phyloP scores from a whole-genome alignment of 2,329 filamentous ascomycete genomes.

The Ceratocystiopsis sp. region DNA sequence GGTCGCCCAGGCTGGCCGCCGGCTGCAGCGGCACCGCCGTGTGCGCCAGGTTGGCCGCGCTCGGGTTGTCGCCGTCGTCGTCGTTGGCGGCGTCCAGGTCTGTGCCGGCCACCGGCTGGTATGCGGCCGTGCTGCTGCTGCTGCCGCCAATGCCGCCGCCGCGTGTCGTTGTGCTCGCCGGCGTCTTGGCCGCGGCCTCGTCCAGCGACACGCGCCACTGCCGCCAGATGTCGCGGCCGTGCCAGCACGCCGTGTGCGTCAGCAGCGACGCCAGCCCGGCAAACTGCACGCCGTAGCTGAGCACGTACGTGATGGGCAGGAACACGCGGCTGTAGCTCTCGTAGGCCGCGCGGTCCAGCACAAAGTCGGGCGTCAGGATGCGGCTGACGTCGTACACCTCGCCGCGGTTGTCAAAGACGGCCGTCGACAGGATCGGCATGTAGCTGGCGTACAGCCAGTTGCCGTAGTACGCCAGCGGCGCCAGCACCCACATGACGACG shows the following conservation, averaged over 20 bases:
- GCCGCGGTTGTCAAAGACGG: conserved; percentile 74
- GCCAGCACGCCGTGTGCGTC: conserved; percentile 71
- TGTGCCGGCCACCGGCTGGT: conserved; percentile 2
- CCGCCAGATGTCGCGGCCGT: conserved; percentile 64
- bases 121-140: not conserved
- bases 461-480: conserved; percentile 63
- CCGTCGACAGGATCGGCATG: conserved; percentile 70
- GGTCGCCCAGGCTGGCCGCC: conserved; percentile 1
- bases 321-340: conserved; percentile 70
- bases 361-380: conserved; percentile 60
- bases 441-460: conserved; percentile 70
- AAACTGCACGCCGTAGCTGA: conserved; percentile 77
- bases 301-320: conserved; percentile 69
- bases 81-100: not conserved
- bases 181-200: conserved; percentile 26
- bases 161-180: too few relatives aligned
- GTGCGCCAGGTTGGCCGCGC: conserved; percentile 1
- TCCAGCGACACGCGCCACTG: conserved; percentile 56
- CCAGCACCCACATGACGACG: conserved; percentile 70
- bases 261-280: conserved; percentile 64
- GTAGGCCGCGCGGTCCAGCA: conserved; percentile 65
- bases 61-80: conserved; percentile 7
- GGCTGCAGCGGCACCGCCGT: conserved; percentile 6
- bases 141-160: too few relatives aligned
- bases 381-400: conserved; percentile 65